A percentile compares a stretch with the other conserved stretches of the same genome.
phyloP scores from a whole-genome alignment of 768 basidiomycete genomes.

The Amanita polypyramis region DNA sequence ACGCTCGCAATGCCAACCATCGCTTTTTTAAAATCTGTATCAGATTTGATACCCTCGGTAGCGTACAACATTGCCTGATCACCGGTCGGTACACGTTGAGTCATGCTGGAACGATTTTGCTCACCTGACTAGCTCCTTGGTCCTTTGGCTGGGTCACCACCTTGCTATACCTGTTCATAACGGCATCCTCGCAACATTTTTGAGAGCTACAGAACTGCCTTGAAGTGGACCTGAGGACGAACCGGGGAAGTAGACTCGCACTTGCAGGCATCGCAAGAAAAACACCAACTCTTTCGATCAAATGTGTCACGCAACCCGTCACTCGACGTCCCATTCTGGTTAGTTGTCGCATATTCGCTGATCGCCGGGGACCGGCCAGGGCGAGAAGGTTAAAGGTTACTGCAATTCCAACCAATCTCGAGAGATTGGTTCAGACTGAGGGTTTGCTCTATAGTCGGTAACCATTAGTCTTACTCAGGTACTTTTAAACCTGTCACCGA shows the following conservation, averaged over 20 bases:
- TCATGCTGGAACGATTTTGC: not conserved
- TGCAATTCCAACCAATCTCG: not conserved
- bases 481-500: not conserved
- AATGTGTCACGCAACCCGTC: not conserved
- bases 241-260: constrained; percentile 14
- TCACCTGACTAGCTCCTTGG: constrained; percentile 90
- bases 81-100: constrained; percentile 2
- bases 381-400: not conserved
- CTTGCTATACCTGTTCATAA: constrained; percentile 67
- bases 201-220: constrained; percentile 30
- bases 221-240: constrained; percentile 17
- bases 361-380: not conserved
- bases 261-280: constrained; percentile 12
- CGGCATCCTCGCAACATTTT: constrained; percentile 27
- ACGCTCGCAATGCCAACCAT: constrained; percentile 98
- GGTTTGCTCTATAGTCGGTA: too few relatives aligned
- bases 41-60: constrained; percentile 79
- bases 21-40: constrained; percentile 85
- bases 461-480: not conserved
- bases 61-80: constrained; percentile 94
- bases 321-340: not conserved
- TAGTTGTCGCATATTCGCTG: not conserved
- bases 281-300: constrained; percentile 1
- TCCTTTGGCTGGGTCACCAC: constrained; percentile 84
- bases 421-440: not conserved